These are phyloP conservation scores for Globisporangium orthogonon DNA, from an alignment of 352 stramenopile genomes.

Conservation along the genomic window DNA sequence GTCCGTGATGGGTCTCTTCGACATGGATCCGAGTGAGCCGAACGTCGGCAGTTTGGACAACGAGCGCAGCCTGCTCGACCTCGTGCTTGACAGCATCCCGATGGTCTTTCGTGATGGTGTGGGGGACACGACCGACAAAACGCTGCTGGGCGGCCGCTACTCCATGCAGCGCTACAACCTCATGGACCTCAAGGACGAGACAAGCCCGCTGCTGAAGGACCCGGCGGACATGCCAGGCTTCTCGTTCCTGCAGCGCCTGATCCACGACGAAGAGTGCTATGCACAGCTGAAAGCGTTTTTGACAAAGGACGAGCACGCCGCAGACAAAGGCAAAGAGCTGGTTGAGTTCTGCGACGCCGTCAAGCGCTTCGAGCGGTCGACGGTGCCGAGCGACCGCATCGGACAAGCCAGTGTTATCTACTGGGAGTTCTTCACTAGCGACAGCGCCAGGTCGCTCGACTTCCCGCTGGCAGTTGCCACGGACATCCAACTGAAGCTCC, in stretches of 20 bases:
- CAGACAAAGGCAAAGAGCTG: slow-evolving; percentile 45
- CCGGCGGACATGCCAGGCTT: slow-evolving; percentile 60
- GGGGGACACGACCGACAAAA: slow-evolving; percentile 84
- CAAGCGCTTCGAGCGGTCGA: slow-evolving; percentile 77
- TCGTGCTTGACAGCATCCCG: slow-evolving; percentile 80
- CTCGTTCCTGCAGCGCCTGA: slow-evolving; percentile 81
- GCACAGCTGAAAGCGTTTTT: slow-evolving; percentile 73
- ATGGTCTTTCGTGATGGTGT: slow-evolving; percentile 85
- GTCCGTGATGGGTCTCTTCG: slow-evolving; percentile 68
- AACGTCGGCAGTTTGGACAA: slow-evolving; percentile 78
- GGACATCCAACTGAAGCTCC: slow-evolving; percentile 59
- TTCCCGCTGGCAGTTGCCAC: slow-evolving; percentile 50
- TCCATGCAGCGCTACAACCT: slow-evolving; percentile 68
- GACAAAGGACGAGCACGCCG: slow-evolving; percentile 41
- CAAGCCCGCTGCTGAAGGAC: slow-evolving; percentile 56
- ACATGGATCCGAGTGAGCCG: slow-evolving; percentile 61
- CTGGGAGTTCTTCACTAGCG: slow-evolving; percentile 72
- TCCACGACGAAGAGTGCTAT: slow-evolving; percentile 88
- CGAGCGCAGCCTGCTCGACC: slow-evolving; percentile 68
- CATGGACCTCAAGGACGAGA: slow-evolving; percentile 41
- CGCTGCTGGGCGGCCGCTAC: slow-evolving; percentile 72
- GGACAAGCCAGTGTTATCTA: slow-evolving; percentile 75
- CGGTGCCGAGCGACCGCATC: slow-evolving; percentile 56
- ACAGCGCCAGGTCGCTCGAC: slow-evolving; percentile 50
- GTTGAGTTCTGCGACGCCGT: slow-evolving; percentile 81